These are phyloP conservation scores for Xerocomus spinulosus DNA, from an alignment of 768 basidiomycete species.

Conservation along the genomic window DNA sequence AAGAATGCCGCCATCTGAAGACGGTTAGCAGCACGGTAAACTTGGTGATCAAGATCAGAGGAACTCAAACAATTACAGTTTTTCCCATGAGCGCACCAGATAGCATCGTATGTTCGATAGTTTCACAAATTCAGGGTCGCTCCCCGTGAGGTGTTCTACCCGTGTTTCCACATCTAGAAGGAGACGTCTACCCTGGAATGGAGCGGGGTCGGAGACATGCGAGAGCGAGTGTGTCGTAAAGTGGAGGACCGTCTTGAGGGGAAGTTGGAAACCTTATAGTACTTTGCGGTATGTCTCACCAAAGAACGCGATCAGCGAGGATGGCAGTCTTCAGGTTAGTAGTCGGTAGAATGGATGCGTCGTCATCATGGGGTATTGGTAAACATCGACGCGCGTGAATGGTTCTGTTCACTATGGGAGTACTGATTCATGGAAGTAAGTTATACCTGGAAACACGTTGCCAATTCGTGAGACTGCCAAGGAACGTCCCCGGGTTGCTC, in stretches of 20 bases:
- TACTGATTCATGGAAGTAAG: too few species aligned
- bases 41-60: background rate
- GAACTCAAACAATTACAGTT: conserved; percentile 69
- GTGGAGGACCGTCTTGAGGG: conserved; percentile 82
- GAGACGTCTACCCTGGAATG: conserved; percentile 61
- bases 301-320: conserved; percentile 72
- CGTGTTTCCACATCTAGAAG: conserved; percentile 79
- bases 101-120: conserved; percentile 52
- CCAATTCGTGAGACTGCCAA: too few species aligned
- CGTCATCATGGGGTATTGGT: conserved; percentile 29
- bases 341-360: conserved; percentile 16
- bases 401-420: conserved; percentile 60
- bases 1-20: conserved; percentile 62
- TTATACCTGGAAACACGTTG: too few species aligned
- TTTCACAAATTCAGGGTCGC: conserved; percentile 79
- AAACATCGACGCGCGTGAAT: conserved; percentile 54
- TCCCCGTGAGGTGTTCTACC: conserved; percentile 60
- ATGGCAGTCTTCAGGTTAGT: conserved; percentile 67
- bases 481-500: too few species aligned
- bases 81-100: conserved; percentile 70
- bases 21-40: conserved; percentile 1
- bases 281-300: conserved; percentile 65
- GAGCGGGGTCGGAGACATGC: conserved; percentile 65
- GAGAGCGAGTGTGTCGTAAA: conserved; percentile 83
- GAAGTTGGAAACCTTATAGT: conserved; percentile 80